Evolutionary conservation across 2,329 filamentous ascomycete species (phyloP).

Genomic region (Alternaria ethzedia): DNA sequence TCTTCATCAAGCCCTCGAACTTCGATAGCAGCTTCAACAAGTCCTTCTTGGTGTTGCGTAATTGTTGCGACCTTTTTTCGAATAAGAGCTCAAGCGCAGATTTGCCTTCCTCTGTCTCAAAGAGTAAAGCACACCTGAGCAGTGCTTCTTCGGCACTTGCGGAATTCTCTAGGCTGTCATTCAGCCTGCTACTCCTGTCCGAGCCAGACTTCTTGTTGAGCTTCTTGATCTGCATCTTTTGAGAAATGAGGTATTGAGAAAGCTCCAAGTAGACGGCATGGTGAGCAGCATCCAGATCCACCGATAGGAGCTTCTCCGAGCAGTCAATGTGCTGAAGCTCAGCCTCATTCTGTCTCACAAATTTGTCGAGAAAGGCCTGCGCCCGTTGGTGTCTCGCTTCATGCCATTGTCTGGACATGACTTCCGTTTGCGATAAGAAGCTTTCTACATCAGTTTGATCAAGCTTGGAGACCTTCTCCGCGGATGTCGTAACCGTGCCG

Average conservation of each 20-base stretch:
- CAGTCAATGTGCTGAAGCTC: slow-evolving; percentile 48
- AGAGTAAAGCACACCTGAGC: slow-evolving; percentile 51
- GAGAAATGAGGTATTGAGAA: slow-evolving; percentile 59
- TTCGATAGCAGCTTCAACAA: slow-evolving; percentile 19
- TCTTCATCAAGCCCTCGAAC: slow-evolving; percentile 23
- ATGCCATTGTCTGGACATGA: slow-evolving; percentile 61
- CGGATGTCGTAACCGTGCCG: slow-evolving; percentile 53
- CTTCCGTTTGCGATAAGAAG: slow-evolving; percentile 61
- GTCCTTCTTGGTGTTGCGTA: slow-evolving; percentile 13
- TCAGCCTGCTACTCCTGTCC: slow-evolving; percentile 51
- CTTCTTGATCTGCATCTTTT: slow-evolving; percentile 56
- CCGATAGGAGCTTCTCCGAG: slow-evolving; percentile 52
- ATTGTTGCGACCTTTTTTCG: slow-evolving; percentile 22
- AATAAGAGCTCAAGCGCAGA: slow-evolving; percentile 24
- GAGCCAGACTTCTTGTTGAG: slow-evolving; percentile 43
- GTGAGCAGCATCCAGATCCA: slow-evolving; percentile 57
- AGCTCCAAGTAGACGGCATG: slow-evolving; percentile 62
- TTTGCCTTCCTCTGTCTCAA: slow-evolving; percentile 15
- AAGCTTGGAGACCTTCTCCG: slow-evolving; percentile 48
- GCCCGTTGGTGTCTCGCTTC: slow-evolving; percentile 58
- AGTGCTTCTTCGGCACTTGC: slow-evolving; percentile 60
- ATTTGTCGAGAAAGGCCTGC: slow-evolving; percentile 62
- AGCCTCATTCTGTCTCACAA: slow-evolving; percentile 54
- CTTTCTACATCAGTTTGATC: slow-evolving; percentile 56
- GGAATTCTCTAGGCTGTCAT: slow-evolving; percentile 55